Conservation (phyloP, 768 basidiomycete species). For the Trichaptum fuscoviolaceum region DNA sequence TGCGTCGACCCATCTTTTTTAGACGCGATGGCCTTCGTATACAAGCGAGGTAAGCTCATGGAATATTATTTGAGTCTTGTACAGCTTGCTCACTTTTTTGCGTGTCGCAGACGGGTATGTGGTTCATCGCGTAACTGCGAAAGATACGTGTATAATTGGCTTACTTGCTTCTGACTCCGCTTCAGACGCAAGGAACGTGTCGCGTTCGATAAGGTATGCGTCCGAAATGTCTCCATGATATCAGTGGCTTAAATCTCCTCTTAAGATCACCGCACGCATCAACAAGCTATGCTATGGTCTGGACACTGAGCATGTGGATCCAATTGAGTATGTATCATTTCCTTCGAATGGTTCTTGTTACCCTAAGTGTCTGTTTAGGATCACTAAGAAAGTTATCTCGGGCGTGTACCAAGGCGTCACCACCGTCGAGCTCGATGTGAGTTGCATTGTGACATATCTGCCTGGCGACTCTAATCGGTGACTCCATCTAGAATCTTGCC, state of each 20-base stretch:
- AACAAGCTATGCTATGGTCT: slow-evolving; percentile 94
- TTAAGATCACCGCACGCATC: slow-evolving; percentile 79
- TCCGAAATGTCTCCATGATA: slow-evolving; percentile 11
- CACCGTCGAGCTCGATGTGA: slow-evolving; percentile 92
- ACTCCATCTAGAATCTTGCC: slow-evolving; percentile 71
- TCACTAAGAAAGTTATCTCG: slow-evolving; percentile 87
- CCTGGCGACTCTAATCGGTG: neutral
- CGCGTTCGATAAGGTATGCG: slow-evolving; percentile 82
- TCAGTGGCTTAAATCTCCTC: slow-evolving; percentile 3
- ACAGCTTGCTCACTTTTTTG: neutral
- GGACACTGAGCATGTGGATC: slow-evolving; percentile 86
- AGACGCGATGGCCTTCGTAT: slow-evolving; percentile 43
- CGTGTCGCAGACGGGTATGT: slow-evolving; percentile 44
- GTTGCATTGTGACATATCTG: slow-evolving; percentile 22
- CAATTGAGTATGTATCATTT: slow-evolving; percentile 67
- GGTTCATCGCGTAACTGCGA: slow-evolving; percentile 21
- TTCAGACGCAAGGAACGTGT: slow-evolving; percentile 83
- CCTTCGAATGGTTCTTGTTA: slow-evolving; percentile 3
- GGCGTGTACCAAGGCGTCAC: slow-evolving; percentile 96
- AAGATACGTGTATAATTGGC: slow-evolving; percentile 12
- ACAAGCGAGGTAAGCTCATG: slow-evolving; percentile 46
- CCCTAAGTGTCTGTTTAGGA: slow-evolving; percentile 35
- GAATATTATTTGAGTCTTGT: slow-evolving; percentile 12
- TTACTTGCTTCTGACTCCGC: slow-evolving; percentile 9
- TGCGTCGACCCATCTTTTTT: slow-evolving; percentile 5